These are phyloP conservation scores for Epipyxis sp. DNA, from an alignment of 108 stramenopile species.

Conservation along the genomic window DNA sequence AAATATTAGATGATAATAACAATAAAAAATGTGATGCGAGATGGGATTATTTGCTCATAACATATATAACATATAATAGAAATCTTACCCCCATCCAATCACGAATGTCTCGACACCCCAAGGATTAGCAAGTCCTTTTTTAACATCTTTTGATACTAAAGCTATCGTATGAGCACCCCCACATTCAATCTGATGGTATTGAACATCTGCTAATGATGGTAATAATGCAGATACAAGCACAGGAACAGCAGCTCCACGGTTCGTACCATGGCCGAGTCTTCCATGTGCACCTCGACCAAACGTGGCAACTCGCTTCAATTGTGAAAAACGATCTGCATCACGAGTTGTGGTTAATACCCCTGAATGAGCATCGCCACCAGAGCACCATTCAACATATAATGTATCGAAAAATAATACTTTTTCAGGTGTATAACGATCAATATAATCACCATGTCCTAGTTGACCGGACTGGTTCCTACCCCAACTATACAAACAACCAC, in stretches of 20 bases:
- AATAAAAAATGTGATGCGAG: too few relatives aligned
- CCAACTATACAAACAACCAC: constrained; percentile 11
- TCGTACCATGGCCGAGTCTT: constrained; percentile 13
- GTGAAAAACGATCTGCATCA: background rate
- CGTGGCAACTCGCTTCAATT: background rate
- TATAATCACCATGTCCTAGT: constrained; percentile 14
- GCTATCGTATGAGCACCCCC: constrained; percentile 30
- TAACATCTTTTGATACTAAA: too few relatives aligned
- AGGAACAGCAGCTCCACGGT: background rate
- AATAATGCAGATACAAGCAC: background rate
- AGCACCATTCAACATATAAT: background rate
- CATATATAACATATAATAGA: too few relatives aligned
- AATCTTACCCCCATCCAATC: too few relatives aligned
- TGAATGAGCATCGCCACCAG: constrained; percentile 29
- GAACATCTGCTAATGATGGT: background rate
- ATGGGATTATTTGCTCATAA: too few relatives aligned
- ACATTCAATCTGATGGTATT: background rate
- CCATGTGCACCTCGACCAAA: constrained; percentile 32
- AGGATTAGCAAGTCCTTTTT: too few relatives aligned
- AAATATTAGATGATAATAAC: too few relatives aligned
- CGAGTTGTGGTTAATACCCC: constrained; percentile 8
- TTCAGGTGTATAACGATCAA: background rate
- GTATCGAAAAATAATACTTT: background rate
- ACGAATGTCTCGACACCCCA: too few relatives aligned
- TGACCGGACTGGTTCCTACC: background rate